These are phyloP conservation scores for Pichia exigua DNA, from an alignment of 805 yeast genomes.

Conservation along the genomic window DNA sequence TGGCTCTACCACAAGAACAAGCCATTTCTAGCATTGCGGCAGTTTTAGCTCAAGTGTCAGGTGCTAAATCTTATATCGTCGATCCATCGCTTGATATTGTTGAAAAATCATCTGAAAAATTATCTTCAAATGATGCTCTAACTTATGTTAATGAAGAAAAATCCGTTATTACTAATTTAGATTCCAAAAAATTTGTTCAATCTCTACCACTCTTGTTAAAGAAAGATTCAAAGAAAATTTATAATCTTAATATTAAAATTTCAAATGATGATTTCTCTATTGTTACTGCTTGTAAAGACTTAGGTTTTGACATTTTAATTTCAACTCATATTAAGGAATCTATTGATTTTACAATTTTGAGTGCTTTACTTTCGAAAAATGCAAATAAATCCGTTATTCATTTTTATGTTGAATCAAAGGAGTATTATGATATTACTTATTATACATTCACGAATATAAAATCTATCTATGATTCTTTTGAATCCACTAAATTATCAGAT, in stretches of 20 bases:
- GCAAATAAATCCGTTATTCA: conserved; percentile 58
- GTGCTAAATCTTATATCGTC: conserved; percentile 8
- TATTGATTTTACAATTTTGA: conserved; percentile 44
- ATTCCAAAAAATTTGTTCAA: conserved; percentile 45
- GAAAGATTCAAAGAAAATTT: conserved; percentile 31
- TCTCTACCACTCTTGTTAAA: conserved; percentile 49
- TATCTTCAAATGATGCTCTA: conserved; percentile 46
- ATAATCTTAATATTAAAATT: conserved; percentile 55
- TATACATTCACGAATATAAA: conserved; percentile 10
- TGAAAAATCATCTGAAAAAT: conserved; percentile 11
- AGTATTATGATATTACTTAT: background rate
- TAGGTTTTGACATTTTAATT: conserved; percentile 54
- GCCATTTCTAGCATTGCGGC: conserved; percentile 5
- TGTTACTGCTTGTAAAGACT: conserved; percentile 66
- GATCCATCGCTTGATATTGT: conserved; percentile 3
- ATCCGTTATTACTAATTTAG: conserved; percentile 31
- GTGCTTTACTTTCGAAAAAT: conserved; percentile 48
- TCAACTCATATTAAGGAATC: conserved; percentile 54
- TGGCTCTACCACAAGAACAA: conserved; percentile 8
- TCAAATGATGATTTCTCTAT: conserved; percentile 57
- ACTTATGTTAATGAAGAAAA: conserved; percentile 29
- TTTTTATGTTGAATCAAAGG: conserved; percentile 37
- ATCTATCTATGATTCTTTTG: conserved; percentile 14
- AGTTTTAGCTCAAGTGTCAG: conserved; percentile 3
- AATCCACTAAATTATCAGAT: conserved; percentile 25